Evolutionary conservation across 225 moss, liverwort and hornwort species (phyloP), one percentile per base, ranked within the genome.

Genomic region (Bryoerythrophyllum caledonicum): DNA sequence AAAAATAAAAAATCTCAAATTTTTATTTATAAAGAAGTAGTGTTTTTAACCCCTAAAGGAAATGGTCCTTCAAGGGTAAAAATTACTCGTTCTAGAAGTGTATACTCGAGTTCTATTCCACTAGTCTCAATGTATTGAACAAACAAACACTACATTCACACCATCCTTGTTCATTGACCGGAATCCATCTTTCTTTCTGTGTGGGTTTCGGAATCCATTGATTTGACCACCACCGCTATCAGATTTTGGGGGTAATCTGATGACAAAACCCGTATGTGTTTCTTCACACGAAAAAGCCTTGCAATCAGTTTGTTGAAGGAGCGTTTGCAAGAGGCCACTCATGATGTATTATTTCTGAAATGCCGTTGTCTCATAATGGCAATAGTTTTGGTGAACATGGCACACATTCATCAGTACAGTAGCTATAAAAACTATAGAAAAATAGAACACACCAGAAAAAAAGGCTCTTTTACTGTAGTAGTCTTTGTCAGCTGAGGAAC

Each of bases 351-450:
- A 52, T 40, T 70, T 61, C 37, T 69, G 37, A 12, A 35, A 68
- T 40, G n/a, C 37, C 52, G 35, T 32, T 5, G 5, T 51, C 61
- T 77, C 41, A 63, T 70, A 41, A 70, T 62, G 62, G 37, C 77
- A 46, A 14, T 46, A 8, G 23, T 72, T 58, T 8, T 59, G 12
- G 48, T 59, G 67, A 77, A 77, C 77, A 77, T 70, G 70, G 75
- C 75, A 77, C 70, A 70, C 54, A 70, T 38, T 41, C 69, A 76
- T 76, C 23, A 67, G 21, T 23, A 59, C 44, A 32, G 16, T 34
- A 6, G 4, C 72, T 4, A 27, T 6, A 15, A 55, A 17, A 26
- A 53, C 9, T 8, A 54, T 10, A 1, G n/a, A 56, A 43, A 0
- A 0, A 40, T n/a, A 19, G n/a, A 65, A 41, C 13, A 28, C 38